Base-by-base conservation (phyloP, 2,329 filamentous ascomycete genomes). In the Hymenotorrendiella dingleyae region DNA sequence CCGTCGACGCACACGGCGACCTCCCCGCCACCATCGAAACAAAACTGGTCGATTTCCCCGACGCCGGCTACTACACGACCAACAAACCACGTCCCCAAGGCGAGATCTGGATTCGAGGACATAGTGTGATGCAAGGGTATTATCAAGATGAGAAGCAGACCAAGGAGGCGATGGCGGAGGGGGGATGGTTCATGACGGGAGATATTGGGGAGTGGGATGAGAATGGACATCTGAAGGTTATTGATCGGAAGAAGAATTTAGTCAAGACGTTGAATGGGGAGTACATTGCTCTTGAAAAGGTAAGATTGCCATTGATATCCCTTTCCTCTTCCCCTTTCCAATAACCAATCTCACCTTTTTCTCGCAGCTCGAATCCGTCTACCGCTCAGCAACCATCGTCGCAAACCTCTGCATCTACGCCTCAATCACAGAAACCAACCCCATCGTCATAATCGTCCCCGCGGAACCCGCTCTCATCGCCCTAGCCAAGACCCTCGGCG, bases 191-290 rank as follows among this genome's bases (percentile, higher is more conserved):
- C 74, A 89, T 82, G 76, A 89, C 85, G 7, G 86, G 86, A 47
- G 86, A 91, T 55, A 86, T 91, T 57, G 86, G 86, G 56, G 83
- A 91, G 63, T 90, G 82, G 61, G 80, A 87, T 63, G 58, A 68
- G 49, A 74, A 80, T 52, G 86, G 86, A 40, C 81, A 89, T 57
- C 68, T 91, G 46, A 76, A 73, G 52, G 80, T 91, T 62, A 87
- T 91, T 58, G 86, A 91, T 65, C 83, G 86, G 61, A 90, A 90
- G 80, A 91, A 91, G 79, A 91, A 91, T 67, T 66, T 93, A 53
- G 86, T 96, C 64, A 97, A 97, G 80, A 90, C 93, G 48, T 77
- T 88, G 50, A 88, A 89, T 48, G 91, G 91, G 54, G 91, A 97
- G 72, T 97, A 97, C 67, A 94, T 97, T 64, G 91, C 91, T 17